phyloP scores from a whole-genome alignment of 495 filamentous ascomycete genomes.

The Neurospora sp. region DNA sequence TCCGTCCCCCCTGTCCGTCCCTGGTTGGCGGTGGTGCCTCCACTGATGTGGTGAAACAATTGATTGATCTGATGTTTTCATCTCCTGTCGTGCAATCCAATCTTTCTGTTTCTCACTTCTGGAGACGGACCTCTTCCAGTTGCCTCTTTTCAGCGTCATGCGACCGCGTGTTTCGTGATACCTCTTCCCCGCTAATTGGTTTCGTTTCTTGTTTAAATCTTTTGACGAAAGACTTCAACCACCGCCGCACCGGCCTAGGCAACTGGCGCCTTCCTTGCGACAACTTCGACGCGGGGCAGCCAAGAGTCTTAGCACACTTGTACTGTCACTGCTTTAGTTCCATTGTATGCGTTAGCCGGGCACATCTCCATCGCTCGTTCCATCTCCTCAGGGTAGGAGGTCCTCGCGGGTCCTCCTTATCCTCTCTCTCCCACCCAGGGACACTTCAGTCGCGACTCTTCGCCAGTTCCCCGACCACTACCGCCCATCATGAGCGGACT shows the following conservation, averaged over 20 bases:
- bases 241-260: not conserved
- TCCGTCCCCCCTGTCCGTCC: not conserved
- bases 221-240: not conserved
- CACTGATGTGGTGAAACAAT: not conserved
- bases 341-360: not conserved
- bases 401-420: not conserved
- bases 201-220: not conserved
- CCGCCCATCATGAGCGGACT: conserved; percentile 1
- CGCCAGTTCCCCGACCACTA: not conserved
- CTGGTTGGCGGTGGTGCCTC: not conserved
- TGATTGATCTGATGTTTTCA: not conserved
- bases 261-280: not conserved
- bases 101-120: not conserved
- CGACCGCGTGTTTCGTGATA: not conserved
- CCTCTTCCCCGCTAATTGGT: not conserved
- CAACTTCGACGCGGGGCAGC: not conserved
- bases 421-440: not conserved
- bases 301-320: not conserved
- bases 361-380: not conserved
- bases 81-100: not conserved
- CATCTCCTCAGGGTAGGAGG: not conserved
- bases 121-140: not conserved
- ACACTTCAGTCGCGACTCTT: not conserved
- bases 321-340: not conserved
- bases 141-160: not conserved